Evolutionary conservation across 2,329 filamentous ascomycete species (phyloP), one percentile per base, ranked within the genome.

Genomic region (Fusarium mundagurra): DNA sequence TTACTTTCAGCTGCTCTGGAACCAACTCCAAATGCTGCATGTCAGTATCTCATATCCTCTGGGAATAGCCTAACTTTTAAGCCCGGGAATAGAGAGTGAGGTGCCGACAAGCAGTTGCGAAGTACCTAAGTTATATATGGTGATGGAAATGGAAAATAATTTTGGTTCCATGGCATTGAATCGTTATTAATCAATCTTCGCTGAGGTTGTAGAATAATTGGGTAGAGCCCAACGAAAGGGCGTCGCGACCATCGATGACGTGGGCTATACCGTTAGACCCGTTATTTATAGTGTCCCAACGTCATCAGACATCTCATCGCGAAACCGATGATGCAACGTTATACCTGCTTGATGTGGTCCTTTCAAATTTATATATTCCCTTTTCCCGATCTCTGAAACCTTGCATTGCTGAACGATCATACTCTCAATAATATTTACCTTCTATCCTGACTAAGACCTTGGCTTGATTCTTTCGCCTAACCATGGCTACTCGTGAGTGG

Each of bases 281-380:
- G 7, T 50, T n/a, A n/a, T n/a, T 31, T 6, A 5, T 8, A 31
- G 7, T 9, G 14, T 31, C 47, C n/a, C 22, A n/a, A 33, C 47
- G 47, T 50, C 47, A 33, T 50, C 14, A 50, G 29, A 13, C 11
- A 33, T 51, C n/a, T n/a, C n/a, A n/a, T n/a, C n/a, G n/a, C n/a
- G n/a, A n/a, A n/a, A n/a, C n/a, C n/a, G n/a, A n/a, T n/a, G n/a
- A n/a, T n/a, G n/a, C n/a, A n/a, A n/a, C n/a, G n/a, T n/a, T n/a
- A n/a, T n/a, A n/a, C n/a, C n/a, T n/a, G 22, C 22, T 51, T 33
- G 16, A 50, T 24, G 14, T 18, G 3, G 12, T 18, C 2, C 3
- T 0, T 3, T n/a, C 6, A 5, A 18, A 13, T 1, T 6, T 6
- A 13, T 4, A 9, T 33, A 0, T 31, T 5, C 10, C 8, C 1